These are phyloP conservation scores for Aquilaria agallochum DNA, from an alignment of 441 rosid genomes.

Conservation along the genomic window DNA sequence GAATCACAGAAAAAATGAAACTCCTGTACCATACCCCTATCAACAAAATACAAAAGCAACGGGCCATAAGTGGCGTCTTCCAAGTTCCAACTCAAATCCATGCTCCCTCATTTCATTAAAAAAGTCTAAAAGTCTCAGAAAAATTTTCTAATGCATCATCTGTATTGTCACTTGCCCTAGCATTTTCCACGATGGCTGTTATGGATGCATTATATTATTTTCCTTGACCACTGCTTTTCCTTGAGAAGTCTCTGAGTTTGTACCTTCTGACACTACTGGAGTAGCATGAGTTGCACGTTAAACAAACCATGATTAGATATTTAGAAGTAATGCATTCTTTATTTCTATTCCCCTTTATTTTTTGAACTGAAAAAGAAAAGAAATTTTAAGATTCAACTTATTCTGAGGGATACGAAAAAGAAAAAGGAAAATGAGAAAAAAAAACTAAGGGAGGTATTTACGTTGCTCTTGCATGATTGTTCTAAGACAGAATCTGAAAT, in stretches of 20 bases:
- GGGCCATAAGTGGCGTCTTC: neutral
- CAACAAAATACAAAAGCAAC: neutral
- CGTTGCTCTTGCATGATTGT: neutral
- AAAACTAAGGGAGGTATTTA: too few relatives aligned
- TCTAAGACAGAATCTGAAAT: neutral
- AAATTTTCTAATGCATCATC: constrained; percentile 42
- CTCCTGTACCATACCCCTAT: neutral
- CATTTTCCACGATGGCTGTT: constrained; percentile 39
- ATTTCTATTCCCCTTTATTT: too few relatives aligned
- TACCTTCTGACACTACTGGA: constrained; percentile 7
- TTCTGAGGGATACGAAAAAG: neutral
- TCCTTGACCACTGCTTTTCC: constrained; percentile 26
- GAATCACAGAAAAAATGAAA: neutral
- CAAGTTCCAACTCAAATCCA: constrained; percentile 40
- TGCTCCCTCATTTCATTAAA: constrained; percentile 51
- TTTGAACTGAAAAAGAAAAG: too few relatives aligned
- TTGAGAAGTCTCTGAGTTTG: constrained; percentile 6
- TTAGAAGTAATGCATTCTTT: too few relatives aligned
- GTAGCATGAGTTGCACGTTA: constrained; percentile 17
- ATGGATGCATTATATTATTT: constrained; percentile 61
- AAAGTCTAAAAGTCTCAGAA: constrained; percentile 32
- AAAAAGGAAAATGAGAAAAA: neutral
- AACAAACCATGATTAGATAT: neutral
- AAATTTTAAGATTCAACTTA: too few relatives aligned
- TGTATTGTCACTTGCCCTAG: constrained; percentile 43